Evolutionary conservation across 495 filamentous ascomycete genomes (phyloP).

Genomic region (Aspergillus baeticus): DNA sequence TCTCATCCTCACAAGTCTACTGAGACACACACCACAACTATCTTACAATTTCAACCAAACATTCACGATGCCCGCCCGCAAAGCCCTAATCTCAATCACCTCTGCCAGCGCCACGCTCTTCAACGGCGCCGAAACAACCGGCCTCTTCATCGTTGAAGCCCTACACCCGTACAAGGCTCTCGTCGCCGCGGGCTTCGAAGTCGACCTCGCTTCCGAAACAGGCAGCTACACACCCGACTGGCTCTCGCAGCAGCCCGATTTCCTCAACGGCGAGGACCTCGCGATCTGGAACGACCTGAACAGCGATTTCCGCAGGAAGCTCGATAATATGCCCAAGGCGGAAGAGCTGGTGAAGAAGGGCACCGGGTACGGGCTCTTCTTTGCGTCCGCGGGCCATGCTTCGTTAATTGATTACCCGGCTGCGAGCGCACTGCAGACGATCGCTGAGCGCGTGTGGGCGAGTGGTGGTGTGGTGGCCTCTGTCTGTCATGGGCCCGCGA

Average conservation of each 20-base stretch:
- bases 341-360: conserved; percentile 12
- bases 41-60: background rate
- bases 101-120: conserved; percentile 45
- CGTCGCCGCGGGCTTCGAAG: conserved; percentile 44
- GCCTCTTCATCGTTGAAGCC: conserved; percentile 49
- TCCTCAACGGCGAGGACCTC: conserved; percentile 35
- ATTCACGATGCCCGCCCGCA: conserved; percentile 38
- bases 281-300: conserved; percentile 37
- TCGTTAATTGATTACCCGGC: conserved; percentile 47
- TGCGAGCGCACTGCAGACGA: conserved; percentile 39
- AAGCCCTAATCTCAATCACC: conserved; percentile 46
- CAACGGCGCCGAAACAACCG: conserved; percentile 39
- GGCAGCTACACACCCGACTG: conserved; percentile 47
- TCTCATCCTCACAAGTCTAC: no score
- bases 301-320: conserved; percentile 41
- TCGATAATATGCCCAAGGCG: conserved; percentile 31
- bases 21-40: no score
- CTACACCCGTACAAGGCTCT: conserved; percentile 49
- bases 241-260: conserved; percentile 44
- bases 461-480: conserved; percentile 38
- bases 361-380: conserved; percentile 40
- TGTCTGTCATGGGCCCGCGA: conserved; percentile 45
- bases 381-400: conserved; percentile 48
- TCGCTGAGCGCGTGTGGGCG: conserved; percentile 36
- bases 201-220: conserved; percentile 49